Base-by-base conservation (phyloP, 208 protist species). In the Wallacemonas rigidus region DNA sequence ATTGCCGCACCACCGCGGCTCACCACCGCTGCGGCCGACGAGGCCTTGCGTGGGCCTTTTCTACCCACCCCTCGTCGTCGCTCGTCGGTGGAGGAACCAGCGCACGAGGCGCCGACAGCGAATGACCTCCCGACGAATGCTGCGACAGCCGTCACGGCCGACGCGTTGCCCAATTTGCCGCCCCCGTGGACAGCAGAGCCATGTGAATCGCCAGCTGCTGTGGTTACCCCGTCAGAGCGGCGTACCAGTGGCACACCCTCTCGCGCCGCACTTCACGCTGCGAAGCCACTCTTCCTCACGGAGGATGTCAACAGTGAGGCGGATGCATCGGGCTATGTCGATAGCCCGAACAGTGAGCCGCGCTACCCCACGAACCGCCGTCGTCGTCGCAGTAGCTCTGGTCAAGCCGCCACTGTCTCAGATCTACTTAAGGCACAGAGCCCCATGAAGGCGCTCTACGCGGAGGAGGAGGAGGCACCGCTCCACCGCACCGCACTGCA, bases 291-390 rank as follows among this genome's bases (percentile, higher is more conserved):
- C 40, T 65, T 65, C 39, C 60, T 1, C 6, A 41, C n/a, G n/a
- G 12, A 26, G 8, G 43, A 14, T 6, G 41, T 17, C 41, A 26
- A 26, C 26, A 50, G 43, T 48, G 41, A 48, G 43, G 5, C 3
- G 38, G 43, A 44, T 6, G 6, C 9, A 6, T 57, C 53, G 14
- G 53, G 15, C 15, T 26, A 6, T 9, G 3, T 38, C 43, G 41
- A 65, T 5, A 41, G 43, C 43, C 7, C 3, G 9, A 41, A 65
- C 9, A 50, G 60, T 41, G 60, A 65, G 4, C 60, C 60, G 14
- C 60, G 60, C 60, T 65, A 65, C 43, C 60, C 60, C 4, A 65
- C 60, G 12, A 65, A 65, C 60, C 60, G 41, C 12, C 60, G 60
- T n/a, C 60, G 60, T 4, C 60, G 60, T 3, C 60, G 60, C 38